These are phyloP conservation scores for Flaveria robusta DNA, from an alignment of 129 eudicot genomes.

Conservation along the genomic window DNA sequence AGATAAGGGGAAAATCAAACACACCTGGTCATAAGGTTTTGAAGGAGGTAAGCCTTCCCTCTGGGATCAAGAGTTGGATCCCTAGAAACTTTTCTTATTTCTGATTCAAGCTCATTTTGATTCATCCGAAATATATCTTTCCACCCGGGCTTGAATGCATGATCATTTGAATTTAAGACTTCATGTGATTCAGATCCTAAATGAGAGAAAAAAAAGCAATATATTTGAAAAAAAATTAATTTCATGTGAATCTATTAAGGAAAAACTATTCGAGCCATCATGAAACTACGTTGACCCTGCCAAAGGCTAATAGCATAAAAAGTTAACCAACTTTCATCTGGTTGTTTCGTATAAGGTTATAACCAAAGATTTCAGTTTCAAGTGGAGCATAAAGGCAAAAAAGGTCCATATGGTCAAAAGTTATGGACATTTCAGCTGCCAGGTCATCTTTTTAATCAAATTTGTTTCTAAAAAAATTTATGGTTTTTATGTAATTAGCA, in stretches of 20 bases:
- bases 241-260: neutral
- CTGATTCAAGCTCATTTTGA: conserved; percentile 96
- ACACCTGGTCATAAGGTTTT: conserved; percentile 97
- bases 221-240: neutral
- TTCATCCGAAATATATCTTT: conserved; percentile 96
- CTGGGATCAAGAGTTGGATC: conserved; percentile 97
- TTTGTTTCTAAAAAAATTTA: neutral
- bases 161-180: conserved; percentile 65
- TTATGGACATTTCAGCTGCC: neutral
- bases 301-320: neutral
- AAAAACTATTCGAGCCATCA: neutral
- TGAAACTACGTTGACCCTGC: neutral
- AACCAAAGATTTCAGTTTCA: neutral
- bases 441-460: neutral
- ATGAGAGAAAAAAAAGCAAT: conserved; percentile 21
- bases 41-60: conserved; percentile 90
- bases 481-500: neutral
- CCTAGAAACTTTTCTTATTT: conserved; percentile 95
- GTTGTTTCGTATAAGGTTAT: neutral
- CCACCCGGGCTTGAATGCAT: conserved; percentile 97
- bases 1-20: neutral
- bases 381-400: neutral
- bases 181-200: conserved; percentile 63
- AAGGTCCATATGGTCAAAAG: neutral
- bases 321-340: no score